Conservation (phyloP, 1,139 yeast species). For the Arxiozyma slooffiae region DNA sequence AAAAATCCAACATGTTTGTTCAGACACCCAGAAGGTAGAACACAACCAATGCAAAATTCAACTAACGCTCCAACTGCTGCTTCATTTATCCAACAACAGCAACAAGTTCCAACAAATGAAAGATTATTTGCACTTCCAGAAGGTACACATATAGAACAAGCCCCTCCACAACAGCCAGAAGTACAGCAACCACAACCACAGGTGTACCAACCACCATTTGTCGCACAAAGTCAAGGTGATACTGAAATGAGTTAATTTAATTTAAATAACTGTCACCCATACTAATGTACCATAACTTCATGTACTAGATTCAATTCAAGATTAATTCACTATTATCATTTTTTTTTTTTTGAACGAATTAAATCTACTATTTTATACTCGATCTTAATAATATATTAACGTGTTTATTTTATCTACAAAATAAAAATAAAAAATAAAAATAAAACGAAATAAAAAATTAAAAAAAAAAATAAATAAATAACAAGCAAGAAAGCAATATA, state of each 20-base stretch:
- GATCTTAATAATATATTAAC: slow-evolving; percentile 1
- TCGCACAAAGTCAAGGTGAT: slow-evolving; percentile 20
- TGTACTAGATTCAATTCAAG: neutral
- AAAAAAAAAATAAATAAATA: neutral
- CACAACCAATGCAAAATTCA: slow-evolving; percentile 15
- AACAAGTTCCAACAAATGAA: slow-evolving; percentile 35
- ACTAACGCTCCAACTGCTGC: slow-evolving; percentile 5
- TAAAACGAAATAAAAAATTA: slow-evolving; percentile 1
- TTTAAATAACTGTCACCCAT: neutral
- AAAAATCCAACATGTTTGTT: slow-evolving; percentile 59
- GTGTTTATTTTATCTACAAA: slow-evolving; percentile 3
- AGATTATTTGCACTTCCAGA: slow-evolving; percentile 73
- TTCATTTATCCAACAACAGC: slow-evolving; percentile 7
- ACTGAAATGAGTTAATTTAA: slow-evolving; percentile 21
- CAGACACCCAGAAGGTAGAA: slow-evolving; percentile 72
- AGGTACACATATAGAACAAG: slow-evolving; percentile 53
- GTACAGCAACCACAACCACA: slow-evolving; percentile 44
- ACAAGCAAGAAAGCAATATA: neutral
- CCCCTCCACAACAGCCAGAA: slow-evolving; percentile 36
- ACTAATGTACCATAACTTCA: neutral
- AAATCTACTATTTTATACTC: neutral
- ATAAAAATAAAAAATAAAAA: slow-evolving; percentile 2
- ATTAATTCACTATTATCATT: neutral
- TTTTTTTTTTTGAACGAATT: neutral
- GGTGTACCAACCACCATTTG: slow-evolving; percentile 14